Percentiles rank a stretch among this genome's conserved stretches.
phyloP scores from a whole-genome alignment of 768 basidiomycete species.

The Tylopilus cervinicoccineus region DNA sequence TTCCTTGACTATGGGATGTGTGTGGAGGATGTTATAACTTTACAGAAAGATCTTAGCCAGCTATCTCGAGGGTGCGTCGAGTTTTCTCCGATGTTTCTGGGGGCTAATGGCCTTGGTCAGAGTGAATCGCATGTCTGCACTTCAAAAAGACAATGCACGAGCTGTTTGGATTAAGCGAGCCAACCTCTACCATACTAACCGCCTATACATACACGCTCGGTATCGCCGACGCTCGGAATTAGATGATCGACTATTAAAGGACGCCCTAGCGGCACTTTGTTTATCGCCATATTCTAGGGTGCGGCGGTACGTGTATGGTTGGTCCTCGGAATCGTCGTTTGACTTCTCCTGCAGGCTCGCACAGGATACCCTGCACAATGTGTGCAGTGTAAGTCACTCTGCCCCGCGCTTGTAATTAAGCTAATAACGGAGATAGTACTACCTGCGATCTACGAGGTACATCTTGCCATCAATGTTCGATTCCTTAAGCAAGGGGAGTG shows the following conservation, averaged over 20 bases:
- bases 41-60: constrained; percentile 47
- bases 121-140: constrained; percentile 60
- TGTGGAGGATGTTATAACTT: constrained; percentile 51
- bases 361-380: constrained; percentile 60
- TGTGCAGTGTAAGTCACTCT: constrained; percentile 51
- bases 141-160: constrained; percentile 74
- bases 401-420: background rate
- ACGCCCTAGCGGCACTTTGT: constrained; percentile 68
- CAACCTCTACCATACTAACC: constrained; percentile 70
- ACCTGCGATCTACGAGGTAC: constrained; percentile 65
- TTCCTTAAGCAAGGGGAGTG: constrained; percentile 66
- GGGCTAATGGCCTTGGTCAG: constrained; percentile 31
- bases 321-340: background rate
- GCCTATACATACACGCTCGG: constrained; percentile 72
- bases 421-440: constrained; percentile 45
- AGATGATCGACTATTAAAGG: constrained; percentile 62
- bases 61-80: constrained; percentile 28
- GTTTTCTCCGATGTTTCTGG: background rate
- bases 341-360: constrained; percentile 48
- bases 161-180: constrained; percentile 74
- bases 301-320: constrained; percentile 48
- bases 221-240: constrained; percentile 70
- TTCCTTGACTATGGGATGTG: constrained; percentile 68
- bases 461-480: constrained; percentile 57
- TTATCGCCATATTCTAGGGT: constrained; percentile 78